Percentiles rank a stretch among this genome's conserved stretches.
These are phyloP conservation scores for Biscogniauxia mediterranea DNA, from an alignment of 2,329 filamentous ascomycete genomes.

Conservation along the genomic window DNA sequence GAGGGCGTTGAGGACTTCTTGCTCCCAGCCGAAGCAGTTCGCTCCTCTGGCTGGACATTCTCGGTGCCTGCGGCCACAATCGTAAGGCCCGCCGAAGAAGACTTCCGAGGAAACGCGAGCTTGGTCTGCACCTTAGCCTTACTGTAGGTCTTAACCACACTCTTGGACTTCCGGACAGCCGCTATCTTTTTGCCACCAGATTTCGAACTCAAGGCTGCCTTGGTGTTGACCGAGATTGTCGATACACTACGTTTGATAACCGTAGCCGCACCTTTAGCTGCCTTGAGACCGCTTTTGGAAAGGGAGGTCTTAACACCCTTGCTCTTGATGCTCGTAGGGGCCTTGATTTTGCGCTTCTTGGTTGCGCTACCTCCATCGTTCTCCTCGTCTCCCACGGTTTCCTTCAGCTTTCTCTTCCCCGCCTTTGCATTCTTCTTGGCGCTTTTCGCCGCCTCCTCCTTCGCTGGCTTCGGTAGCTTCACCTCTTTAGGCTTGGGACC, in stretches of 20 bases:
- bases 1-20: conserved; percentile 9
- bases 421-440: conserved; percentile 40
- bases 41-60: conserved; percentile 8
- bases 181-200: conserved; percentile 21
- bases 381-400: conserved; percentile 44
- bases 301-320: conserved; percentile 25
- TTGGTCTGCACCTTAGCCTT: conserved; percentile 26
- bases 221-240: conserved; percentile 38
- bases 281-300: conserved; percentile 33
- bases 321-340: conserved; percentile 34
- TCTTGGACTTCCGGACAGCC: conserved; percentile 29
- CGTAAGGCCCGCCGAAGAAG: conserved; percentile 22
- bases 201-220: conserved; percentile 29
- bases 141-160: conserved; percentile 30
- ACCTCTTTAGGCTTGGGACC: conserved; percentile 60
- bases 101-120: conserved; percentile 7
- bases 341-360: conserved; percentile 50
- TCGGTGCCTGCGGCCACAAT: conserved; percentile 24
- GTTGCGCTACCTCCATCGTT: conserved; percentile 26
- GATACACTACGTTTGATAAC: conserved; percentile 41
- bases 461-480: conserved; percentile 45
- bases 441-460: conserved; percentile 38
- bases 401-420: conserved; percentile 57
- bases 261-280: conserved; percentile 35
- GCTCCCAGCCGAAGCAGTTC: conserved; percentile 5